These are phyloP conservation scores for Marasmius sp. DNA, from an alignment of 1,284 basidiomycete species.

Conservation along the genomic window DNA sequence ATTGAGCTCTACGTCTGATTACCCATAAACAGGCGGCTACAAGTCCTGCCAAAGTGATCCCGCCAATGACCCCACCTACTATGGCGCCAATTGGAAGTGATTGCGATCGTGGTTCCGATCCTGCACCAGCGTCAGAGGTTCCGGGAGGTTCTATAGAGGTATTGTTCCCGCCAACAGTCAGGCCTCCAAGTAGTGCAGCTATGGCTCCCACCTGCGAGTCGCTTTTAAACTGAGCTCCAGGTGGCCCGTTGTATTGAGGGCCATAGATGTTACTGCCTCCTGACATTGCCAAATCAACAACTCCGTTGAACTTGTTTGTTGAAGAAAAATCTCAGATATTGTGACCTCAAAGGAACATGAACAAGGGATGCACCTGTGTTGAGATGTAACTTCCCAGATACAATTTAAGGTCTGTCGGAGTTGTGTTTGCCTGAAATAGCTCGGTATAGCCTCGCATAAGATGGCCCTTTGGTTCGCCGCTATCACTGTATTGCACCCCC, in stretches of 20 bases:
- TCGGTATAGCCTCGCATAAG: no score
- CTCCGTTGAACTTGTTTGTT: conserved; percentile 15
- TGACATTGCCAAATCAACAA: background rate
- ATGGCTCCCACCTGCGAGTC: background rate
- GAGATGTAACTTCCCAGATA: no score
- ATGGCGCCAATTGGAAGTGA: background rate
- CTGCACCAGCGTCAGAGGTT: background rate
- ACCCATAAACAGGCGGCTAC: no score
- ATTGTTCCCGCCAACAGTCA: background rate
- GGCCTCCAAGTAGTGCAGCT: background rate
- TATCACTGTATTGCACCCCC: no score
- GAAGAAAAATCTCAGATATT: background rate
- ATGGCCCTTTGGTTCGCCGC: no score
- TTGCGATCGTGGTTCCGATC: background rate
- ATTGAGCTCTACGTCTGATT: no score
- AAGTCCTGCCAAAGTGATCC: no score
- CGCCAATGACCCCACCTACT: background rate
- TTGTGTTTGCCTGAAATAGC: no score
- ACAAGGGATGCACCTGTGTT: background rate
- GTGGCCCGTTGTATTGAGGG: background rate
- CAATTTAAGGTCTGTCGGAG: no score
- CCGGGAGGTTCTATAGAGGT: background rate
- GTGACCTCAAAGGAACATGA: background rate
- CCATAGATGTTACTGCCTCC: no score
- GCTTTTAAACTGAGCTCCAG: background rate